Conservation (phyloP, 2,329 filamentous ascomycete genomes). For the Aspergillus vadensis region DNA sequence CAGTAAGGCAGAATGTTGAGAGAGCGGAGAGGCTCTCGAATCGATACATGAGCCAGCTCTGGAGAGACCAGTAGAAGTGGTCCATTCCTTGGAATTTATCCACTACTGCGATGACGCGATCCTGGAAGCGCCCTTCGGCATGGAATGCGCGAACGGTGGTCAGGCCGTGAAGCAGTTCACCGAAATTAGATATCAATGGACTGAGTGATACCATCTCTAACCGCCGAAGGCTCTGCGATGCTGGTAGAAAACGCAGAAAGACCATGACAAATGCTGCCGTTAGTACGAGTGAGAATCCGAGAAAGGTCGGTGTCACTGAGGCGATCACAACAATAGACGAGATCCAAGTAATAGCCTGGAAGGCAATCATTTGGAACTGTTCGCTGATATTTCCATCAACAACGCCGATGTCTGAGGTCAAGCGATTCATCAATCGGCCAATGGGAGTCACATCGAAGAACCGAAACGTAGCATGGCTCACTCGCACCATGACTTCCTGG, state of each 20-base stretch:
- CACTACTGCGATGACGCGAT: slow-evolving; percentile 75
- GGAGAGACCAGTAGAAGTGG: slow-evolving; percentile 90
- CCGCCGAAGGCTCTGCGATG: slow-evolving; percentile 78
- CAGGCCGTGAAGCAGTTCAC: slow-evolving; percentile 79
- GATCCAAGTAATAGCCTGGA: slow-evolving; percentile 69
- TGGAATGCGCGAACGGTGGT: slow-evolving; percentile 84
- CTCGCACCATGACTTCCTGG: slow-evolving; percentile 67
- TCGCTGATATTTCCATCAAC: slow-evolving; percentile 82
- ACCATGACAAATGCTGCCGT: slow-evolving; percentile 70
- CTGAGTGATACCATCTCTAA: slow-evolving; percentile 88
- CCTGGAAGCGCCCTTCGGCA: slow-evolving; percentile 77
- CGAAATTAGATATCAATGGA: slow-evolving; percentile 90
- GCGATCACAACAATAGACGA: slow-evolving; percentile 77
- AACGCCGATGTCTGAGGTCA: slow-evolving; percentile 87
- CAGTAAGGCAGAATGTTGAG: slow-evolving; percentile 72
- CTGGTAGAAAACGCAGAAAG: slow-evolving; percentile 76
- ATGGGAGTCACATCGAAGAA: slow-evolving; percentile 91
- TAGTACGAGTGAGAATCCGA: slow-evolving; percentile 70
- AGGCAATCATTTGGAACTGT: slow-evolving; percentile 71
- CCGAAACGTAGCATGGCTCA: slow-evolving; percentile 79
- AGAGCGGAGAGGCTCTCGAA: slow-evolving; percentile 72
- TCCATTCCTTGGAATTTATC: slow-evolving; percentile 94
- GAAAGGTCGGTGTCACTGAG: slow-evolving; percentile 73
- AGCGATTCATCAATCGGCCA: slow-evolving; percentile 85
- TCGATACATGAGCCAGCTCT: slow-evolving; percentile 80